Evolutionary conservation across 176 grass and related monocot species (phyloP).

Genomic region (Avena eriantha): DNA sequence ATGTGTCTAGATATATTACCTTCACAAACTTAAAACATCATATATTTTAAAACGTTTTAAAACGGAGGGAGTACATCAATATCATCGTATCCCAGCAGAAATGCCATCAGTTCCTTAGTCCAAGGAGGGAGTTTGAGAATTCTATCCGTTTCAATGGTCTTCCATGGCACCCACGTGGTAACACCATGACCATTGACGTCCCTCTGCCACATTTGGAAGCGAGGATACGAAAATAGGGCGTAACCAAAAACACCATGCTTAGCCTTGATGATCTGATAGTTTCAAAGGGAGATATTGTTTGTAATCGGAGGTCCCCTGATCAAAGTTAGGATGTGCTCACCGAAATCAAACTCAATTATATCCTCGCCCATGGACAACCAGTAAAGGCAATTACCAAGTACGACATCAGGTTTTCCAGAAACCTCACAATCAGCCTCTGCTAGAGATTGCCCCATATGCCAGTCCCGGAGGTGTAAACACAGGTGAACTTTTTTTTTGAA

Average conservation of each 20-base stretch:
- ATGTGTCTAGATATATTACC: too few species aligned
- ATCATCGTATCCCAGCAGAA: too few species aligned
- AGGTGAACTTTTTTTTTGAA: too few species aligned
- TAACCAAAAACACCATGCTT: background rate
- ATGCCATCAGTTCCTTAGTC: too few species aligned
- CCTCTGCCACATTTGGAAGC: background rate
- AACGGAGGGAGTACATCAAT: too few species aligned
- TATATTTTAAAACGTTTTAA: too few species aligned
- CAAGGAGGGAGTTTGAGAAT: too few species aligned
- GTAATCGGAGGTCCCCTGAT: background rate
- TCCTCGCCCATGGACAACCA: accelerated
- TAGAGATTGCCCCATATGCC: background rate
- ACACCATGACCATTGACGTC: background rate
- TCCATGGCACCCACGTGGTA: background rate
- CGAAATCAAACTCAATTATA: background rate
- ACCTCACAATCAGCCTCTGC: background rate
- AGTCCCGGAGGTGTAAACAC: background rate
- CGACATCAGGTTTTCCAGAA: background rate
- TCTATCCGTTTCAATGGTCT: background rate
- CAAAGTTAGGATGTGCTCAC: background rate
- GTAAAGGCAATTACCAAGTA: background rate
- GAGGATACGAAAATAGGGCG: background rate
- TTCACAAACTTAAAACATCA: too few species aligned
- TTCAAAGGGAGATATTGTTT: background rate
- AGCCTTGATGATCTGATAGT: background rate